phyloP scores from a whole-genome alignment of 2,329 filamentous ascomycete genomes.

The Apiospora arundinis region DNA sequence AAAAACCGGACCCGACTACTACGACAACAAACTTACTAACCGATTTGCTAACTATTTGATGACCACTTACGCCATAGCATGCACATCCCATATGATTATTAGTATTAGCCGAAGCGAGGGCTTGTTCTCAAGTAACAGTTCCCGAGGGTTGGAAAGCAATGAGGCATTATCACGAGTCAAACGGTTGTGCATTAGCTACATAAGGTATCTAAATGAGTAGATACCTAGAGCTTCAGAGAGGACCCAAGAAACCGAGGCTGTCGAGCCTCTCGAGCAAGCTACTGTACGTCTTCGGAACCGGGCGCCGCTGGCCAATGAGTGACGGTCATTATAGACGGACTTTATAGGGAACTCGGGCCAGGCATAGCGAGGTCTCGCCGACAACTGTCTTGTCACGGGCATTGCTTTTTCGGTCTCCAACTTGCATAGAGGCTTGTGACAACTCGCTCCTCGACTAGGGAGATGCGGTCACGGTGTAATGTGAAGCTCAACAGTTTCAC shows the following conservation, averaged over 20 bases:
- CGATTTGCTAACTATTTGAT: constrained; percentile 16
- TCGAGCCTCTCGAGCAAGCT: background rate
- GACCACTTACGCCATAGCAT: constrained; percentile 1
- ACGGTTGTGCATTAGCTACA: background rate
- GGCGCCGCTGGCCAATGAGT: background rate
- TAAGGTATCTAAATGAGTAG: no score
- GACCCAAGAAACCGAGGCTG: background rate
- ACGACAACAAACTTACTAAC: constrained; percentile 2
- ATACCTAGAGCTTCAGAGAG: background rate
- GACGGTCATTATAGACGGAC: background rate
- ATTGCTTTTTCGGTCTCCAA: background rate
- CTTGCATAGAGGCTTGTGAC: constrained; percentile 15
- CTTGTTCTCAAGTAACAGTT: background rate
- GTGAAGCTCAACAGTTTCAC: constrained; percentile 23
- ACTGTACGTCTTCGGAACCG: background rate
- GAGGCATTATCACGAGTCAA: background rate
- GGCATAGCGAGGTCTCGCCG: background rate
- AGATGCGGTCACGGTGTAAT: constrained; percentile 10
- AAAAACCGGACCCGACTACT: constrained; percentile 9
- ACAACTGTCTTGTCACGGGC: constrained; percentile 3
- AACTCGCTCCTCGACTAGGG: constrained; percentile 2
- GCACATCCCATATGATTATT: background rate
- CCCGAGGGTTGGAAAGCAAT: background rate
- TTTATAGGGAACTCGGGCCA: constrained; percentile 3
- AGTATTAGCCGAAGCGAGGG: background rate